These are phyloP conservation scores for Mucor indicus DNA, from an alignment of 371 early-diverging fungal species.

Conservation along the genomic window DNA sequence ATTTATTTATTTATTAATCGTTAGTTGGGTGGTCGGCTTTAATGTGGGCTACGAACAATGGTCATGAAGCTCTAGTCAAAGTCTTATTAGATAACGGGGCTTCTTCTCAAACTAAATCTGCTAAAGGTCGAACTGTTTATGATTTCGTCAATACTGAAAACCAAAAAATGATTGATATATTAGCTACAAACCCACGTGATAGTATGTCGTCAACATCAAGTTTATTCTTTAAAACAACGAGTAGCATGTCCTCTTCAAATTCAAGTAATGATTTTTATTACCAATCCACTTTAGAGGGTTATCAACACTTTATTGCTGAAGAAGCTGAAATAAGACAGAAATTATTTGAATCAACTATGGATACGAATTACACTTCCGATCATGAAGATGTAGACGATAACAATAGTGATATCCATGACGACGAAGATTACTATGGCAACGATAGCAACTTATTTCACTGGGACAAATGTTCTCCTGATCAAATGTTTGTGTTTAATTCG, in stretches of 20 bases:
- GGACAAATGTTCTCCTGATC: constrained; percentile 77
- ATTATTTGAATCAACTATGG: constrained; percentile 38
- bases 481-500: constrained; percentile 87
- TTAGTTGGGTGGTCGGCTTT: constrained; percentile 93
- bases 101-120: constrained; percentile 63
- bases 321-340: constrained; percentile 46
- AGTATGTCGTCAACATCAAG: constrained; percentile 56
- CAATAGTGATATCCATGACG: constrained; percentile 12
- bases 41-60: constrained; percentile 93
- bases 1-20: constrained; percentile 7
- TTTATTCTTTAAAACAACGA: constrained; percentile 21
- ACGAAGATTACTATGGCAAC: constrained; percentile 22
- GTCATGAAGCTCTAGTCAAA: constrained; percentile 71
- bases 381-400: constrained; percentile 16
- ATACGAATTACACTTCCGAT: constrained; percentile 8
- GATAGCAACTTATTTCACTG: constrained; percentile 67
- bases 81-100: constrained; percentile 82
- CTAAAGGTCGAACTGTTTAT: constrained; percentile 76
- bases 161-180: constrained; percentile 56
- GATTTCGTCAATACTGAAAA: constrained; percentile 70
- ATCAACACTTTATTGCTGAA: constrained; percentile 47
- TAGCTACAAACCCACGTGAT: constrained; percentile 56
- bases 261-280: constrained; percentile 46
- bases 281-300: constrained; percentile 43
- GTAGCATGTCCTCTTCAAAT: constrained; percentile 29